Evolutionary conservation across 2,329 filamentous ascomycete species (phyloP).

Genomic region (Pestalotiopsis sp.): DNA sequence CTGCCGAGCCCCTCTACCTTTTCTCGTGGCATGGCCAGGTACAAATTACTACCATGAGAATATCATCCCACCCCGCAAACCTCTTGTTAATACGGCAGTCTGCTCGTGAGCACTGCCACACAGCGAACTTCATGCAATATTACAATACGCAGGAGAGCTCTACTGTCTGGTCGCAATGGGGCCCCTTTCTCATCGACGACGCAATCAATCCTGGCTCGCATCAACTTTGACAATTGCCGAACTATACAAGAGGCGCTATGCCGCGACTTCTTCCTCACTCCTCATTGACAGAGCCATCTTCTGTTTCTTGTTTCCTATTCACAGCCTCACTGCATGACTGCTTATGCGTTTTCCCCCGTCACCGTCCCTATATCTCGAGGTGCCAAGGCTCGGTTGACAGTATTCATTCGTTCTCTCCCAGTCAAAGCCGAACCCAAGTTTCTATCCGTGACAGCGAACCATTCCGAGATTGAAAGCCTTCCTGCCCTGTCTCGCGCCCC

Average conservation of each 20-base stretch:
- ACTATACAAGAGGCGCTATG: neutral
- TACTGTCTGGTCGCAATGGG: neutral
- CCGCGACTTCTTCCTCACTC: neutral
- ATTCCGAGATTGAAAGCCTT: neutral
- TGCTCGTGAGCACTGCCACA: neutral
- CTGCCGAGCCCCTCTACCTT: neutral
- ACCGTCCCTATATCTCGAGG: neutral
- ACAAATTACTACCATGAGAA: neutral
- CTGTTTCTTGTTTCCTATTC: neutral
- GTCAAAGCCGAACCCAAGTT: neutral
- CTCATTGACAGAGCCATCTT: neutral
- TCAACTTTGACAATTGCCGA: neutral
- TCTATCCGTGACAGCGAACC: conserved; percentile 4
- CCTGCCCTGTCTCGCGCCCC: neutral
- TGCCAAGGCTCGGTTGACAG: neutral
- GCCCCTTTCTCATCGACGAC: neutral
- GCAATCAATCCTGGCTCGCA: neutral
- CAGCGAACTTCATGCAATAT: neutral
- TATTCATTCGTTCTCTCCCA: neutral
- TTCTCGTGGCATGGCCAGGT: too few relatives aligned
- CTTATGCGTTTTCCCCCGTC: neutral
- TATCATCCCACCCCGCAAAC: neutral
- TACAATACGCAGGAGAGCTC: neutral
- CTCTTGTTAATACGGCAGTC: neutral
- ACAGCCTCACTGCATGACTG: conserved; percentile 4